These are phyloP conservation scores for Aspergillus sp. DNA, from an alignment of 2,329 filamentous ascomycete species.

Conservation along the genomic window DNA sequence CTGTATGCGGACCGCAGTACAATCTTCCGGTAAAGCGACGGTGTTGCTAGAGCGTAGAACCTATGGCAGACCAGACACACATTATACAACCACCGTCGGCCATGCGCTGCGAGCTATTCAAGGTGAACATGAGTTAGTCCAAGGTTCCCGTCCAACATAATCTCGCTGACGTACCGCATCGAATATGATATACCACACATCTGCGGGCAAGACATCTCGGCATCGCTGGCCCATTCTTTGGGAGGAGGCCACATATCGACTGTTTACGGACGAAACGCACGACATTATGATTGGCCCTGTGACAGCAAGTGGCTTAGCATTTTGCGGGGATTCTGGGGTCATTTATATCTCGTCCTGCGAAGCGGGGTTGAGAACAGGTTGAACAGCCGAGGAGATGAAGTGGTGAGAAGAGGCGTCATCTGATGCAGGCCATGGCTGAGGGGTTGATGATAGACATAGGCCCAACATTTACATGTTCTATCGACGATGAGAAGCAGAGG, in stretches of 20 bases:
- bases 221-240: too few species aligned
- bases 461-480: too few species aligned
- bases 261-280: not conserved
- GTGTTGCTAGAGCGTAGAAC: too few species aligned
- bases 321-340: not conserved
- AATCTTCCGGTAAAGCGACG: too few species aligned
- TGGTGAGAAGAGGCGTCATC: not conserved
- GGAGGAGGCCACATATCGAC: too few species aligned
- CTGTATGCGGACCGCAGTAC: not conserved
- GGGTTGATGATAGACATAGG: not conserved
- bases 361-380: not conserved
- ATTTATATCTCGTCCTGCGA: not conserved
- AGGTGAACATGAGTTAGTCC: too few species aligned
- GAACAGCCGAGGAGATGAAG: not conserved
- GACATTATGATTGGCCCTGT: not conserved
- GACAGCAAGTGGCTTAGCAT: not conserved
- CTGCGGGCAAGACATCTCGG: not conserved
- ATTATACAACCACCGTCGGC: too few species aligned
- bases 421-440: not conserved
- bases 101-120: too few species aligned
- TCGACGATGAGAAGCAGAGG: too few species aligned
- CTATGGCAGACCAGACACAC: too few species aligned
- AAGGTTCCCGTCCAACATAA: too few species aligned
- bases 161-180: not conserved
- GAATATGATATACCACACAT: not conserved